phyloP scores from a whole-genome alignment of 1,139 yeast genomes.

The Debaryomyces fabryi region DNA sequence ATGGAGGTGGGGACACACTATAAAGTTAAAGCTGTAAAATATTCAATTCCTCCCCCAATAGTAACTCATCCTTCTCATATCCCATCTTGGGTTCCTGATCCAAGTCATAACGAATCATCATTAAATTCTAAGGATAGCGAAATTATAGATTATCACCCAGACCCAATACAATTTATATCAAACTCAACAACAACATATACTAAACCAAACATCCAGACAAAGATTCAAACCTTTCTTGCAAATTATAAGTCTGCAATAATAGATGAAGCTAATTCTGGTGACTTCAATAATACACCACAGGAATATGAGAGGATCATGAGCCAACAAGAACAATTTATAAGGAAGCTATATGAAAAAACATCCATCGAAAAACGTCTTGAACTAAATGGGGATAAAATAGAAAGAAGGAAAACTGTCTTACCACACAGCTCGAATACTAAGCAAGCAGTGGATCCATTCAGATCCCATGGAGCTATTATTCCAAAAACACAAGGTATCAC shows the following conservation, averaged over 20 bases:
- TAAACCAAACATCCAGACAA: slow-evolving; percentile 35
- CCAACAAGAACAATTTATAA: slow-evolving; percentile 37
- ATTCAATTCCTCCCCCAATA: slow-evolving; percentile 57
- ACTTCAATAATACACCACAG: slow-evolving; percentile 35
- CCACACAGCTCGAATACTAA: slow-evolving; percentile 47
- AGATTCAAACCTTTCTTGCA: slow-evolving; percentile 57
- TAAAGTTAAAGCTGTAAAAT: slow-evolving; percentile 46
- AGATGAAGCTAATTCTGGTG: slow-evolving; percentile 40
- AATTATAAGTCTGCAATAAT: slow-evolving; percentile 46
- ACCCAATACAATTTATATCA: slow-evolving; percentile 29
- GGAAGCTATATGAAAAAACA: slow-evolving; percentile 34
- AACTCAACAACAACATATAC: slow-evolving; percentile 20
- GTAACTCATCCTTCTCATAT: slow-evolving; percentile 81
- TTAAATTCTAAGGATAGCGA: slow-evolving; percentile 48
- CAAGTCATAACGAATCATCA: slow-evolving; percentile 41
- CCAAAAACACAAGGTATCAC: slow-evolving; percentile 44
- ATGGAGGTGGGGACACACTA: slow-evolving; percentile 25
- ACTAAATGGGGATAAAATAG: slow-evolving; percentile 47
- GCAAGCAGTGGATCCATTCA: slow-evolving; percentile 44
- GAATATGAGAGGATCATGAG: slow-evolving; percentile 36
- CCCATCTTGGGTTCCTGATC: slow-evolving; percentile 60
- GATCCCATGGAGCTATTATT: slow-evolving; percentile 40
- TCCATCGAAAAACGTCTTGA: slow-evolving; percentile 41
- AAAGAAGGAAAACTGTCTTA: slow-evolving; percentile 45
- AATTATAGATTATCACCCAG: slow-evolving; percentile 33